A percentile compares a stretch with the other conserved stretches of the same genome.
phyloP scores from a whole-genome alignment of 345 rosid genomes.

The Aegle marmelos region DNA sequence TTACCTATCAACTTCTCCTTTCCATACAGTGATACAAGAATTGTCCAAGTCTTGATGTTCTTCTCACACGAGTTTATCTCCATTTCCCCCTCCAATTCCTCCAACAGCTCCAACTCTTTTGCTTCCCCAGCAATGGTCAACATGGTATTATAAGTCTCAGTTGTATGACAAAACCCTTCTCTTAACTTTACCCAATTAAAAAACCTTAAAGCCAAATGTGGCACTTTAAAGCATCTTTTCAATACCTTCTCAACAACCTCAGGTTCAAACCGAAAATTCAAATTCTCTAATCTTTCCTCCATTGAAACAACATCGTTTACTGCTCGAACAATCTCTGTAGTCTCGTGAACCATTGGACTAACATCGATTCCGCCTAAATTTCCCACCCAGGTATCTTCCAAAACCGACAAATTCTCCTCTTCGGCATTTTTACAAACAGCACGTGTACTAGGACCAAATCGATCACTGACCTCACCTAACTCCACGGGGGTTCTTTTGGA shows the following conservation, averaged over 20 bases:
- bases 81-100: slow-evolving; percentile 62
- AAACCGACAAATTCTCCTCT: slow-evolving; percentile 2
- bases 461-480: neutral
- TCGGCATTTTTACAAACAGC: slow-evolving; percentile 54
- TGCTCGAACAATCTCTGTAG: slow-evolving; percentile 47
- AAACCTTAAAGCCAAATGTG: slow-evolving; percentile 68
- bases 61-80: slow-evolving; percentile 47
- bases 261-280: slow-evolving; percentile 40
- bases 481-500: slow-evolving; percentile 15
- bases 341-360: slow-evolving; percentile 50
- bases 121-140: slow-evolving; percentile 64
- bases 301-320: slow-evolving; percentile 37
- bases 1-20: slow-evolving; percentile 59
- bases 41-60: slow-evolving; percentile 67
- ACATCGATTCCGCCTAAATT: slow-evolving; percentile 32
- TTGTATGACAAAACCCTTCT: slow-evolving; percentile 46
- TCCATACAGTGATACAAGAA: slow-evolving; percentile 61
- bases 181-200: slow-evolving; percentile 64
- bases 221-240: slow-evolving; percentile 74
- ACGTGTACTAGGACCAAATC: slow-evolving; percentile 24
- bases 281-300: slow-evolving; percentile 61
- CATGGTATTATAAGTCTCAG: slow-evolving; percentile 56
- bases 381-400: slow-evolving; percentile 16
- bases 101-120: slow-evolving; percentile 41
- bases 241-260: slow-evolving; percentile 71